A percentile compares a stretch with the other conserved stretches of the same genome.
Conservation (phyloP, 1,139 yeast species). For the Torulaspora pretoriensis region DNA sequence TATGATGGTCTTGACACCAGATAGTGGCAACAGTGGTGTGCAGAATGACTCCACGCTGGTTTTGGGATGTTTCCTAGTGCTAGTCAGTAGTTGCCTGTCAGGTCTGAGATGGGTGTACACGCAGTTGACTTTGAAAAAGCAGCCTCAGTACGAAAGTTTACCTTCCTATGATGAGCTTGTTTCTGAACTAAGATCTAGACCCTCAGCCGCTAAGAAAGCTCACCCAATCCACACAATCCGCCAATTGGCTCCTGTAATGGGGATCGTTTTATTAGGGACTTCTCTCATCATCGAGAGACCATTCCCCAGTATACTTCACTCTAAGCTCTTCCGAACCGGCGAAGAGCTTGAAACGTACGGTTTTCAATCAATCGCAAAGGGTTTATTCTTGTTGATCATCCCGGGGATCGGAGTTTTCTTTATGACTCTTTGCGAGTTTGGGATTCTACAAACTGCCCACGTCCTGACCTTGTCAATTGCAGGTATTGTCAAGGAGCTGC, state of each 20-base stretch:
- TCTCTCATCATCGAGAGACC: conserved; percentile 33
- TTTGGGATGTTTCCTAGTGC: conserved; percentile 66
- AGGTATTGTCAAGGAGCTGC: conserved; percentile 86
- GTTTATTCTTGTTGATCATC: conserved; percentile 56
- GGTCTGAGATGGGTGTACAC: conserved; percentile 96
- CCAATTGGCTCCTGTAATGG: conserved; percentile 83
- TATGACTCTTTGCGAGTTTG: conserved; percentile 88
- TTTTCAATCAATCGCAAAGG: conserved; percentile 38
- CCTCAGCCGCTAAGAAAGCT: conserved; percentile 27
- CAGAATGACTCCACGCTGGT: conserved; percentile 32
- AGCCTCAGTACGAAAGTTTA: conserved; percentile 3
- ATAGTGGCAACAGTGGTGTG: conserved; percentile 31
- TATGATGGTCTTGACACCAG: conserved; percentile 64
- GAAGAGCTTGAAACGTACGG: conserved; percentile 10
- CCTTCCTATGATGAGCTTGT: conserved; percentile 1
- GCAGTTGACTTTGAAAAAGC: conserved; percentile 55
- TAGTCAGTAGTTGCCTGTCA: conserved; percentile 73
- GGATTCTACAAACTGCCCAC: conserved; percentile 73
- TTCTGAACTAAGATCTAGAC: conserved; percentile 1
- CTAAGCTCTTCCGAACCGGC: conserved; percentile 23
- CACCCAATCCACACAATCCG: conserved; percentile 83
- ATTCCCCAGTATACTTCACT: conserved; percentile 25
- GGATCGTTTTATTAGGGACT: conserved; percentile 51
- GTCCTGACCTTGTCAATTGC: conserved; percentile 85
- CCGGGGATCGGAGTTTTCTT: conserved; percentile 88